Evolutionary conservation across 2,329 filamentous ascomycete genomes (phyloP).

Genomic region (Chrysoporthe puriensis): DNA sequence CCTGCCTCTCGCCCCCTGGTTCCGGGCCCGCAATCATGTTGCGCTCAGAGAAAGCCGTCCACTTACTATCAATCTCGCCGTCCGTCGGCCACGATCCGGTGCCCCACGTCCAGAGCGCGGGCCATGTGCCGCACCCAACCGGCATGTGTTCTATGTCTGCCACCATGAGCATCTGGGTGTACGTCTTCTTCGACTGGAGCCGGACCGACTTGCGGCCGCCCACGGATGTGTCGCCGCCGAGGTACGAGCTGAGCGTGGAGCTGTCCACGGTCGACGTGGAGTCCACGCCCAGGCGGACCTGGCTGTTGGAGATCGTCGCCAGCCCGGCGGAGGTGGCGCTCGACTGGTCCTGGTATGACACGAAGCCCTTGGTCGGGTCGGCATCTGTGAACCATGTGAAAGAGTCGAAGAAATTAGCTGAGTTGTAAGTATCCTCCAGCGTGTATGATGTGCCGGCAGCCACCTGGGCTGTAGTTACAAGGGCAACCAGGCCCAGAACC

Average conservation of each 20-base stretch:
- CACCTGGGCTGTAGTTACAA: neutral
- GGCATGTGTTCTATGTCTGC: conserved; percentile 79
- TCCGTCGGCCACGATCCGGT: conserved; percentile 67
- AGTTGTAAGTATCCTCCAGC: conserved; percentile 52
- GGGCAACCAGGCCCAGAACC: neutral
- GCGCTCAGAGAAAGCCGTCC: too few relatives aligned
- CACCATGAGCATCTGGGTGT: conserved; percentile 71
- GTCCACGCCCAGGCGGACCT: conserved; percentile 73
- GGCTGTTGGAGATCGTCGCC: conserved; percentile 56
- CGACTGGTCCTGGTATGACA: conserved; percentile 64
- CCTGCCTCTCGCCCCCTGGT: neutral
- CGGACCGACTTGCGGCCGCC: conserved; percentile 12
- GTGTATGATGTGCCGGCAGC: conserved; percentile 42
- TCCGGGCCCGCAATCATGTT: too few relatives aligned
- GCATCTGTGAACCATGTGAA: conserved; percentile 58
- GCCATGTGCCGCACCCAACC: conserved; percentile 75
- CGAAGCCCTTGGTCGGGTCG: conserved; percentile 77
- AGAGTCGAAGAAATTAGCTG: conserved; percentile 57
- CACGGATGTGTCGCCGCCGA: conserved; percentile 1
- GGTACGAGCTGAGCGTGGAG: neutral
- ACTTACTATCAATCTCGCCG: conserved; percentile 71
- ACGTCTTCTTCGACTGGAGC: conserved; percentile 61
- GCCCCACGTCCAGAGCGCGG: conserved; percentile 71
- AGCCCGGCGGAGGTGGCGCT: conserved; percentile 62
- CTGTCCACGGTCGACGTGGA: conserved; percentile 34